Percentiles rank a stretch among this genome's conserved stretches.
phyloP scores from a whole-genome alignment of 768 basidiomycete genomes.

The Fomitopsis pulvina region DNA sequence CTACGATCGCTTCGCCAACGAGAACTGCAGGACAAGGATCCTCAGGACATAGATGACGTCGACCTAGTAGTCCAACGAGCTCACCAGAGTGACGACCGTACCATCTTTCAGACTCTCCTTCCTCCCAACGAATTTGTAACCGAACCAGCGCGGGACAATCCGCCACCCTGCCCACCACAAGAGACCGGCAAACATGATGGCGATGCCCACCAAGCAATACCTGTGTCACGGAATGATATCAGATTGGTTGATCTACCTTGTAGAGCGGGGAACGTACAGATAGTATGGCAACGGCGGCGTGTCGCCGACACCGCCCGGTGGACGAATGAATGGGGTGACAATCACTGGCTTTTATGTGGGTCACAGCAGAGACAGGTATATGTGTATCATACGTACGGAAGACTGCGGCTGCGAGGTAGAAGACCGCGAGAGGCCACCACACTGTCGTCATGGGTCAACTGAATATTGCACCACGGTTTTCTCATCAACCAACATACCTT shows the following conservation, averaged over 20 bases:
- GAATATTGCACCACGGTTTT: not conserved
- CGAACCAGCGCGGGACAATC: conserved; percentile 41
- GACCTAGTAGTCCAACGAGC: not conserved
- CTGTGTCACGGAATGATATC: conserved; percentile 18
- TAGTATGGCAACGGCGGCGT: conserved; percentile 58
- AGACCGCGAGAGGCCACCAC: conserved; percentile 48
- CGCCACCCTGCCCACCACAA: conserved; percentile 54
- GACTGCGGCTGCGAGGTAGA: conserved; percentile 43
- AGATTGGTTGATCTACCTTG: no score
- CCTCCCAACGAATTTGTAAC: conserved; percentile 39
- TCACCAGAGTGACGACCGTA: conserved; percentile 49
- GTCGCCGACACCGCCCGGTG: conserved; percentile 48
- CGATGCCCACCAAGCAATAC: conserved; percentile 50
- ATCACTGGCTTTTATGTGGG: no score
- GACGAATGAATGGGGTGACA: conserved; percentile 47
- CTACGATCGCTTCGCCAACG: no score
- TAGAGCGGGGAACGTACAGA: conserved; percentile 31
- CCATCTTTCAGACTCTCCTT: conserved; percentile 47
- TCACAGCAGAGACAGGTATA: conserved; percentile 9
- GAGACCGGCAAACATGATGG: conserved; percentile 37
- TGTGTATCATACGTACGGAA: conserved; percentile 38
- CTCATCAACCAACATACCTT: conserved; percentile 24
- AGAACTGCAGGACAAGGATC: no score
- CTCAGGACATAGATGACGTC: no score
- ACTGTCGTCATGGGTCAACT: conserved; percentile 22